Percentiles rank a stretch among this genome's conserved stretches.
phyloP scores from a whole-genome alignment of 176 grass and related monocot genomes.

The Melocanna baccifera region DNA sequence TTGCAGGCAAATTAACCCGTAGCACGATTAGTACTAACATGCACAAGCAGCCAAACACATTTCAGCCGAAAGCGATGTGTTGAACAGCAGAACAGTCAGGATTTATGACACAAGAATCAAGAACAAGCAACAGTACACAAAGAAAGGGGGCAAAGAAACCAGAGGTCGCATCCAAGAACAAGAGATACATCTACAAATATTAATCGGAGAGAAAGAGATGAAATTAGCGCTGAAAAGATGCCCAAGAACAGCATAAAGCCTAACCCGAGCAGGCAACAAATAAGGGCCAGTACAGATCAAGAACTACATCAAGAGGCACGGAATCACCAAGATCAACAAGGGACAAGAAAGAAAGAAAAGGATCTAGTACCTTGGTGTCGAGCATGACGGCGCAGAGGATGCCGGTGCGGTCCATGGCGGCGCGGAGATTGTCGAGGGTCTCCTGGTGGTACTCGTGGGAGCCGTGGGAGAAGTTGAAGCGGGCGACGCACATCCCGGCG shows the following conservation, averaged over 20 bases:
- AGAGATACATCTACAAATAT: neutral
- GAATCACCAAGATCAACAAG: neutral
- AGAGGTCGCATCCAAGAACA: slow-evolving; percentile 9
- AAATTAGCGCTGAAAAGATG: neutral
- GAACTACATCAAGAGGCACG: neutral
- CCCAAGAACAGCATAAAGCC: neutral
- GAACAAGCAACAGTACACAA: neutral
- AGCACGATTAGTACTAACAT: neutral
- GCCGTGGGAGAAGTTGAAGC: slow-evolving; percentile 98
- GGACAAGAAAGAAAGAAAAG: neutral
- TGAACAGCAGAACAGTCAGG: neutral
- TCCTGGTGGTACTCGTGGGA: slow-evolving; percentile 95
- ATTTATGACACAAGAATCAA: neutral
- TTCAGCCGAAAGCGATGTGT: neutral
- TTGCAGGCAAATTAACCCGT: neutral
- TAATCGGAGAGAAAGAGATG: neutral
- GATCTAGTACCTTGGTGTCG: slow-evolving; percentile 62
- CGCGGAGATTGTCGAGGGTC: slow-evolving; percentile 77
- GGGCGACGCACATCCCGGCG: slow-evolving; percentile 87
- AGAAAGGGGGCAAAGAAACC: neutral
- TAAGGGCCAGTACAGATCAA: neutral
- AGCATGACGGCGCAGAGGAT: slow-evolving; percentile 99
- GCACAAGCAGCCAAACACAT: neutral
- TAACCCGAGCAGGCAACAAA: neutral
- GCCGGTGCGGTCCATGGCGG: slow-evolving; percentile 69